Percentiles rank a stretch among this genome's conserved stretches.
phyloP scores from a whole-genome alignment of 352 stramenopile species.

The Globisporangium okanoganense region DNA sequence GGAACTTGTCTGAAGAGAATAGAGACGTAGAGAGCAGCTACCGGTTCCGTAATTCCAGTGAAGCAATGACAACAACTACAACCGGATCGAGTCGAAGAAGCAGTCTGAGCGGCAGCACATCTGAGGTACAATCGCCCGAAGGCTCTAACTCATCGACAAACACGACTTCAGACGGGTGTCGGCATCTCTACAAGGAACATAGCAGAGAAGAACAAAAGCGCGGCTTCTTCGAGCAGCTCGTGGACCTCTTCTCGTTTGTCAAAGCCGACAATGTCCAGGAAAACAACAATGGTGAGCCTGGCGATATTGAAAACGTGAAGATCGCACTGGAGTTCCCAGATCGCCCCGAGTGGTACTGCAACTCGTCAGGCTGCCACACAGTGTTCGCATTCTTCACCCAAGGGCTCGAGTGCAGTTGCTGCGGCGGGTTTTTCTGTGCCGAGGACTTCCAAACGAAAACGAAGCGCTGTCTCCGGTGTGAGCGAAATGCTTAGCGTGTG shows the following conservation, averaged over 20 bases:
- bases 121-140: background rate
- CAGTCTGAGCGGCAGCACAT: slow-evolving; percentile 11
- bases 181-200: background rate
- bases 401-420: slow-evolving; percentile 41
- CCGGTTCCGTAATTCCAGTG: slow-evolving; percentile 13
- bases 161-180: background rate
- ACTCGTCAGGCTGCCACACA: slow-evolving; percentile 45
- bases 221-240: background rate
- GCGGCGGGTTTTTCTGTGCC: slow-evolving; percentile 55
- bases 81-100: slow-evolving; percentile 10
- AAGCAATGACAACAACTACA: slow-evolving; percentile 8
- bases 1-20: background rate
- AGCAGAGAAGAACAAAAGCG: background rate
- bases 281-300: background rate
- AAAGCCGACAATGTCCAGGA: background rate
- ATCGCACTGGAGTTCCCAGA: slow-evolving; percentile 46
- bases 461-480: slow-evolving; percentile 27
- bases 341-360: slow-evolving; percentile 72
- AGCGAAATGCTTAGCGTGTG: background rate
- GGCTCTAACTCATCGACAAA: background rate
- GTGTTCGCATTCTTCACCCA: slow-evolving; percentile 71
- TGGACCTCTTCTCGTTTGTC: slow-evolving; percentile 1
- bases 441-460: slow-evolving; percentile 37
- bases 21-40: slow-evolving; percentile 8
- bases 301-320: slow-evolving; percentile 3